phyloP scores from a whole-genome alignment of 164 flowering plant species.

The Sextonia rubra region DNA sequence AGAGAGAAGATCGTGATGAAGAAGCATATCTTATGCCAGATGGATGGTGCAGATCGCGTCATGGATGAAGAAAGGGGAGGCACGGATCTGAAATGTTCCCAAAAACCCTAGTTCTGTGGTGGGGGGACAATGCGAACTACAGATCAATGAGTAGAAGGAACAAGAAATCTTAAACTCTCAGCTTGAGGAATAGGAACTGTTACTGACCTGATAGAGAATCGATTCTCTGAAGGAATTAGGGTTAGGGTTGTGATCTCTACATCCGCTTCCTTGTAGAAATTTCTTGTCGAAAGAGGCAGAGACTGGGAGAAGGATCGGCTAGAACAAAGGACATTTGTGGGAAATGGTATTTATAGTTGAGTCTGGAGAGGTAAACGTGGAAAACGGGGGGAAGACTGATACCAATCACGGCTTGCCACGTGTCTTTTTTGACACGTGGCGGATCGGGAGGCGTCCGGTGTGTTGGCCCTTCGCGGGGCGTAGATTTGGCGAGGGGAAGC shows the following conservation, averaged over 20 bases:
- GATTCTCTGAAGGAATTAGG: not conserved
- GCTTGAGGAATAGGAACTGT: not conserved
- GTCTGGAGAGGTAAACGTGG: not conserved
- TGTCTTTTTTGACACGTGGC: not conserved
- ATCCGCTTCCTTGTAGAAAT: no score
- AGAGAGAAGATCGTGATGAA: conserved; percentile 17
- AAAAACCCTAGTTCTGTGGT: no score
- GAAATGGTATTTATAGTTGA: not conserved
- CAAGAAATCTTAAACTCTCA: not conserved
- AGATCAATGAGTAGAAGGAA: not conserved
- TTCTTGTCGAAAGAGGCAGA: not conserved
- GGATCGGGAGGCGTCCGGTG: not conserved
- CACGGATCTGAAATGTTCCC: not conserved
- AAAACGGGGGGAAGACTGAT: not conserved
- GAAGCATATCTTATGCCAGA: not conserved
- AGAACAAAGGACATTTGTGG: not conserved
- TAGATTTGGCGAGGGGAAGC: not conserved
- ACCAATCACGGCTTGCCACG: not conserved
- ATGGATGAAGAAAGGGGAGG: not conserved
- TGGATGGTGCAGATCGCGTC: not conserved
- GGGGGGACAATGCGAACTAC: not conserved
- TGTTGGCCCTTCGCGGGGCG: not conserved
- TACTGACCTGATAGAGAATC: not conserved
- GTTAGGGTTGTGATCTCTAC: not conserved
- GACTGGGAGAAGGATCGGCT: not conserved